Conservation (phyloP, 805 yeast genomes). For the Komagataella phaffii region DNA sequence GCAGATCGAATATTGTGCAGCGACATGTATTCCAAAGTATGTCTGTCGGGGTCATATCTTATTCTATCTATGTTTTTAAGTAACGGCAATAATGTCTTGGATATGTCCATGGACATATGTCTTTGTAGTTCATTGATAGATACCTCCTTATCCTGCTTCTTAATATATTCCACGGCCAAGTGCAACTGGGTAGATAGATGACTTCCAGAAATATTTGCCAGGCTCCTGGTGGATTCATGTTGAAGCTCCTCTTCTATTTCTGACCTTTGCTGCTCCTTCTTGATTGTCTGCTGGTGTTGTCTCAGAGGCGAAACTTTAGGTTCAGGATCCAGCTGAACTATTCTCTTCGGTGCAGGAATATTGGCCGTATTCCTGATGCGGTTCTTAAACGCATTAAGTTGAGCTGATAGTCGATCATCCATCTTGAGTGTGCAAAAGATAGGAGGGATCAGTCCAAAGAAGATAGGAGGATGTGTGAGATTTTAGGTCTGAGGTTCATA, state of each 20-base stretch:
- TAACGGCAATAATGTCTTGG: slow-evolving; percentile 52
- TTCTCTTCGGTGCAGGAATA: slow-evolving; percentile 23
- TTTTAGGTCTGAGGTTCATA: neutral
- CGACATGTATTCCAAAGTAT: slow-evolving; percentile 77
- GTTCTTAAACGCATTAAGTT: slow-evolving; percentile 52
- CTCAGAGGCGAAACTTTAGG: slow-evolving; percentile 4
- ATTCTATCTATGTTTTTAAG: slow-evolving; percentile 69
- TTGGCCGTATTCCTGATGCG: slow-evolving; percentile 41
- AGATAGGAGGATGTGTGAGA: neutral
- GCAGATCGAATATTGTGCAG: slow-evolving; percentile 77
- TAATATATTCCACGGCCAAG: slow-evolving; percentile 85
- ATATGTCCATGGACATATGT: slow-evolving; percentile 50
- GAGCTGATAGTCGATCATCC: slow-evolving; percentile 20
- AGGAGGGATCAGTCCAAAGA: neutral
- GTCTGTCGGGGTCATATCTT: slow-evolving; percentile 42
- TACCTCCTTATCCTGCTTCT: slow-evolving; percentile 57
- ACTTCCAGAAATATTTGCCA: slow-evolving; percentile 16
- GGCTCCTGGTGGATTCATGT: slow-evolving; percentile 1
- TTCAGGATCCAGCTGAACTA: slow-evolving; percentile 6
- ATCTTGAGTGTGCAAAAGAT: slow-evolving; percentile 4
- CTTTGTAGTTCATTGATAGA: slow-evolving; percentile 49
- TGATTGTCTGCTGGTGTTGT: slow-evolving; percentile 6
- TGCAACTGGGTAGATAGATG: slow-evolving; percentile 80
- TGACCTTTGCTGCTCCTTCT: slow-evolving; percentile 4
- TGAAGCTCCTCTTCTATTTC: neutral